These are phyloP conservation scores for Penicillium sp. DNA, from an alignment of 2,329 filamentous ascomycete species.

Conservation along the genomic window DNA sequence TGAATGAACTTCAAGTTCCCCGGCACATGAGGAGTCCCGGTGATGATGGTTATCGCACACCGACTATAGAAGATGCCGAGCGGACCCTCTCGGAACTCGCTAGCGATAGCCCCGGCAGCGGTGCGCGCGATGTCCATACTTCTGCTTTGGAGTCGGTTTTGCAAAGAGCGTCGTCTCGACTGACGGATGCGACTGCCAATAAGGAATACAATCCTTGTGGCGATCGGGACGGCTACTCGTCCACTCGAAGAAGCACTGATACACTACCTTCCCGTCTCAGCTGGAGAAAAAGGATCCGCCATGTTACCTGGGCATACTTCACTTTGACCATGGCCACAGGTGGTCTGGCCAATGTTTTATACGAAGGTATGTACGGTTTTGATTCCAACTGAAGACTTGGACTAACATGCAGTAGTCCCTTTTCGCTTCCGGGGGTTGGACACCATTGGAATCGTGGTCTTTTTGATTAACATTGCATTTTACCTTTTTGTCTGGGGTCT, in stretches of 20 bases:
- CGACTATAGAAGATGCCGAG: constrained; percentile 44
- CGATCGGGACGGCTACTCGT: constrained; percentile 15
- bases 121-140: constrained; percentile 25
- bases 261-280: constrained; percentile 30
- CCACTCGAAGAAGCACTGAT: constrained; percentile 13
- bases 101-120: constrained; percentile 10
- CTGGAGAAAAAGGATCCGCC: constrained; percentile 55
- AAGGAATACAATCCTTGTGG: constrained; percentile 5
- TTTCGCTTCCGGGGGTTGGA: constrained; percentile 55
- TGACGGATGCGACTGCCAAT: constrained; percentile 8
- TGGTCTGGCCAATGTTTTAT: constrained; percentile 57
- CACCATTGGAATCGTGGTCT: constrained; percentile 57
- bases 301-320: constrained; percentile 75
- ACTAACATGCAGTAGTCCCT: constrained; percentile 40
- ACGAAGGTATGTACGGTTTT: constrained; percentile 45
- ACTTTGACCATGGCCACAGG: constrained; percentile 63
- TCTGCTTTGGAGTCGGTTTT: constrained; percentile 27
- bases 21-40: constrained; percentile 38
- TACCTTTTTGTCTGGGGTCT: constrained; percentile 61
- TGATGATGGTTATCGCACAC: constrained; percentile 44
- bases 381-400: neutral
- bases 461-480: constrained; percentile 60
- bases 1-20: constrained; percentile 24
- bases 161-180: constrained; percentile 20
- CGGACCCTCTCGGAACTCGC: constrained; percentile 15